phyloP scores from a whole-genome alignment of 2,329 filamentous ascomycete species.

The Neonectria magnoliae region DNA sequence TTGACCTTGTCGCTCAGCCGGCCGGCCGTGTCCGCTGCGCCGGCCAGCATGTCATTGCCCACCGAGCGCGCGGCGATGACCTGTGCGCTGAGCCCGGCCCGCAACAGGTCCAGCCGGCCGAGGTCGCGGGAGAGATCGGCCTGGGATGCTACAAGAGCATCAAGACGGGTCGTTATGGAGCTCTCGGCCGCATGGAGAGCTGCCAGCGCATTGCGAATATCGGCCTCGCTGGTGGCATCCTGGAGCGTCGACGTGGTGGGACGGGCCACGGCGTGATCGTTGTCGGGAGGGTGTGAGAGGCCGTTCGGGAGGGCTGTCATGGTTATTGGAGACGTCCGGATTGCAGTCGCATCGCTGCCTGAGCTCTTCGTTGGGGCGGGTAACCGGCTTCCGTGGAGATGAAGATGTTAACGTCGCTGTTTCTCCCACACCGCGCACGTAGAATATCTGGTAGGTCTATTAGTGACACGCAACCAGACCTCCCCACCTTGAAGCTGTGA shows the following conservation, averaged over 20 bases:
- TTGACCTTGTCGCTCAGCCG: slow-evolving; percentile 89
- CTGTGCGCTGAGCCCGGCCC: slow-evolving; percentile 88
- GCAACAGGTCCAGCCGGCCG: slow-evolving; percentile 85
- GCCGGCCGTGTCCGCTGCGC: slow-evolving; percentile 84
- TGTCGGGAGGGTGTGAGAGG: slow-evolving; percentile 48
- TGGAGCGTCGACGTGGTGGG: slow-evolving; percentile 59
- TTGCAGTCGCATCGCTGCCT: slow-evolving; percentile 56
- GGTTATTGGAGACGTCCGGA: slow-evolving; percentile 51
- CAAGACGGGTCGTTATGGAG: slow-evolving; percentile 76
- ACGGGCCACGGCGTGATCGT: slow-evolving; percentile 45
- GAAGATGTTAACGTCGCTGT: slow-evolving; percentile 24
- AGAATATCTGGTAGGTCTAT: slow-evolving; percentile 28
- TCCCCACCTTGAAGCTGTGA: slow-evolving; percentile 30
- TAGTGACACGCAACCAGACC: slow-evolving; percentile 41
- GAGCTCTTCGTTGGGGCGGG: slow-evolving; percentile 30
- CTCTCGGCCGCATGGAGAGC: slow-evolving; percentile 81
- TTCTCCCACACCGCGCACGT: slow-evolving; percentile 25
- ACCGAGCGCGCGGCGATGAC: slow-evolving; percentile 84
- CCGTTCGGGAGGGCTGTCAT: slow-evolving; percentile 61
- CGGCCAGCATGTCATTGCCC: slow-evolving; percentile 89
- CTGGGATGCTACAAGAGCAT: slow-evolving; percentile 82
- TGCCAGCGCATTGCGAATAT: slow-evolving; percentile 81
- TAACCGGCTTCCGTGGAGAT: slow-evolving; percentile 14
- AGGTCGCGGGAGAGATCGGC: slow-evolving; percentile 88
- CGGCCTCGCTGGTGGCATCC: slow-evolving; percentile 77